A percentile compares a stretch with the other conserved stretches of the same genome.
These are phyloP conservation scores for Osmanthus fragrans DNA, from an alignment of 257 asterid genomes.

Conservation along the genomic window DNA sequence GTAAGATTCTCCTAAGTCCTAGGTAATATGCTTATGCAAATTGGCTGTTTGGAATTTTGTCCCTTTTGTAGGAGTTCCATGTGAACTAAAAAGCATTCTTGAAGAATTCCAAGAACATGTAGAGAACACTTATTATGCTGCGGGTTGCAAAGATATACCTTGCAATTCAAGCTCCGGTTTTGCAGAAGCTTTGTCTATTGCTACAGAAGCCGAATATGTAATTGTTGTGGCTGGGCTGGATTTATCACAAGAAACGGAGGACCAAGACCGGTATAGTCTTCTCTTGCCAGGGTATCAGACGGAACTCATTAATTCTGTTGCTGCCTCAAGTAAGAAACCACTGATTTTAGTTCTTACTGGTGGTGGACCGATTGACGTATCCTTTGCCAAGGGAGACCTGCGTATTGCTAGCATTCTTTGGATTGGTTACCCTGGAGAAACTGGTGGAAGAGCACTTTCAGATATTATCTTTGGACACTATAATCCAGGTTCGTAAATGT, in stretches of 20 bases:
- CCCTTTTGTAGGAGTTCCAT: slow-evolving; percentile 62
- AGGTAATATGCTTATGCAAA: background rate
- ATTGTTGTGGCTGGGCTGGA: slow-evolving; percentile 80
- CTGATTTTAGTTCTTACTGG: slow-evolving; percentile 76
- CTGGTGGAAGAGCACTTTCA: slow-evolving; percentile 80
- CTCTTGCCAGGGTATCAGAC: slow-evolving; percentile 87
- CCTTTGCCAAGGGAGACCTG: slow-evolving; percentile 65
- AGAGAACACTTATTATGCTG: slow-evolving; percentile 49
- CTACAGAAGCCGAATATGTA: slow-evolving; percentile 64
- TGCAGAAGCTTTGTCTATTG: slow-evolving; percentile 57
- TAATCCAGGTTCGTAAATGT: slow-evolving; percentile 67
- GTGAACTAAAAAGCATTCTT: slow-evolving; percentile 63
- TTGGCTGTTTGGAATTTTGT: background rate
- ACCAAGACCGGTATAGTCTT: slow-evolving; percentile 83
- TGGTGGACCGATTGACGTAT: slow-evolving; percentile 88
- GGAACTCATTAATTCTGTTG: slow-evolving; percentile 54
- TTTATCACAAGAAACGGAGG: slow-evolving; percentile 86
- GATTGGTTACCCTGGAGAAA: slow-evolving; percentile 98
- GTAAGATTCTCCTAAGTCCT: background rate
- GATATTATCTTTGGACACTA: slow-evolving; percentile 77
- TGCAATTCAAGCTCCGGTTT: slow-evolving; percentile 66
- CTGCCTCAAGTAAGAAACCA: slow-evolving; percentile 65
- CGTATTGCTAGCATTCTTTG: slow-evolving; percentile 75
- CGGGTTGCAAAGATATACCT: slow-evolving; percentile 67
- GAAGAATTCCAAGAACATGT: slow-evolving; percentile 54